A percentile compares a stretch with the other conserved stretches of the same genome.
phyloP scores from a whole-genome alignment of 2,329 filamentous ascomycete species.

The Boeremia exigua region DNA sequence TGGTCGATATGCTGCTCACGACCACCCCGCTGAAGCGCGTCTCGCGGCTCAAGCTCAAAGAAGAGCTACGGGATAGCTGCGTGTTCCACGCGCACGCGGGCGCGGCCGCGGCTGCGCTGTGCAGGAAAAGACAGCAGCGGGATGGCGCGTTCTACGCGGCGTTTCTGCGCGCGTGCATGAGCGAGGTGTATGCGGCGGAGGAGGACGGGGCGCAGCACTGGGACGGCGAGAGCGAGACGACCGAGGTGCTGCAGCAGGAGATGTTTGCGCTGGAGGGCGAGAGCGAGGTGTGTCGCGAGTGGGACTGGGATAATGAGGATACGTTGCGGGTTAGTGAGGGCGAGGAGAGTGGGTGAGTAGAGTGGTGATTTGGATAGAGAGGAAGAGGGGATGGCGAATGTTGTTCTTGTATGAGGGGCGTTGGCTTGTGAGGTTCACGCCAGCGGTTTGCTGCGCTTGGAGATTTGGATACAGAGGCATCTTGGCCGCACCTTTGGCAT shows the following conservation, averaged over 20 bases:
- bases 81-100: slow-evolving; percentile 17
- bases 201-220: slow-evolving; percentile 10
- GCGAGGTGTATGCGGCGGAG: slow-evolving; percentile 18
- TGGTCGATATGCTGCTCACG: slow-evolving; percentile 19
- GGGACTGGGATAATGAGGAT: slow-evolving; percentile 20
- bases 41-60: slow-evolving; percentile 8
- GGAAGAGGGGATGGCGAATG: neutral
- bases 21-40: slow-evolving; percentile 15
- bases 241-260: slow-evolving; percentile 15
- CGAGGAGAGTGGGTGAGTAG: slow-evolving; percentile 14
- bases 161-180: slow-evolving; percentile 18
- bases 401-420: neutral
- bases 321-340: slow-evolving; percentile 17
- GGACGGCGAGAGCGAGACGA: slow-evolving; percentile 21
- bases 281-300: slow-evolving; percentile 13
- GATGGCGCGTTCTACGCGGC: slow-evolving; percentile 17
- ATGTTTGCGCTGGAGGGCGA: slow-evolving; percentile 18
- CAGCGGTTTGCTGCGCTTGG: no score
- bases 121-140: slow-evolving; percentile 8
- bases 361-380: neutral
- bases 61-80: slow-evolving; percentile 15
- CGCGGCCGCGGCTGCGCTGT: neutral
- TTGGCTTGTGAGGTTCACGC: no score
- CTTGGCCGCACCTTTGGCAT: no score
- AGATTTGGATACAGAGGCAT: no score